Conservation (phyloP, 2,329 filamentous ascomycete genomes). For the Fusarium sp. region DNA sequence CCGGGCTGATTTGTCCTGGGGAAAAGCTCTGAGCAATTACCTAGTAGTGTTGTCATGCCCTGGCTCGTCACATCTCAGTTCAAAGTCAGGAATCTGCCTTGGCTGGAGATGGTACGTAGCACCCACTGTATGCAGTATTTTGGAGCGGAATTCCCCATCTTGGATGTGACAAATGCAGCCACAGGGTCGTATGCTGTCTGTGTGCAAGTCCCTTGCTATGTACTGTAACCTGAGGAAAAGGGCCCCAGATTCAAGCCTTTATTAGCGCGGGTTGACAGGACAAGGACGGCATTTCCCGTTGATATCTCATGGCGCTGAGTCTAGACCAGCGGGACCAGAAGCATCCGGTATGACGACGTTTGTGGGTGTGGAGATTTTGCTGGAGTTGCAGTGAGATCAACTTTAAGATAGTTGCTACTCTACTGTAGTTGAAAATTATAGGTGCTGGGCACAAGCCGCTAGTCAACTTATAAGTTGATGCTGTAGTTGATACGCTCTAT, state of each 20-base stretch:
- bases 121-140: too few species aligned
- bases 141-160: constrained; percentile 24
- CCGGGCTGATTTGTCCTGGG: too few species aligned
- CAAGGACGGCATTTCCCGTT: constrained; percentile 30
- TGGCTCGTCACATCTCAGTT: too few species aligned
- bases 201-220: constrained; percentile 7
- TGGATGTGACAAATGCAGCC: constrained; percentile 14
- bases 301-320: constrained; percentile 10
- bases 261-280: constrained; percentile 15
- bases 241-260: constrained; percentile 22
- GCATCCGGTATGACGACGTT: constrained; percentile 20
- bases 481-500: not conserved
- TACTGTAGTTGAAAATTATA: constrained; percentile 2
- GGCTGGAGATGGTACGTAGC: constrained; percentile 28
- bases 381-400: constrained; percentile 3
- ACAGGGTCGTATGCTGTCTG: constrained; percentile 3
- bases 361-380: constrained; percentile 15
- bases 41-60: too few species aligned
- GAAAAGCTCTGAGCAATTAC: too few species aligned
- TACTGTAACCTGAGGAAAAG: constrained; percentile 10
- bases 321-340: constrained; percentile 21
- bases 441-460: too few species aligned
- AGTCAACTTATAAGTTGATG: too few species aligned
- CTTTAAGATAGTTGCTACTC: constrained; percentile 5
- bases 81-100: constrained; percentile 34